These are phyloP conservation scores for Cavenderia fasciculata DNA, from an alignment of 78 protist genomes.

Conservation along the genomic window DNA sequence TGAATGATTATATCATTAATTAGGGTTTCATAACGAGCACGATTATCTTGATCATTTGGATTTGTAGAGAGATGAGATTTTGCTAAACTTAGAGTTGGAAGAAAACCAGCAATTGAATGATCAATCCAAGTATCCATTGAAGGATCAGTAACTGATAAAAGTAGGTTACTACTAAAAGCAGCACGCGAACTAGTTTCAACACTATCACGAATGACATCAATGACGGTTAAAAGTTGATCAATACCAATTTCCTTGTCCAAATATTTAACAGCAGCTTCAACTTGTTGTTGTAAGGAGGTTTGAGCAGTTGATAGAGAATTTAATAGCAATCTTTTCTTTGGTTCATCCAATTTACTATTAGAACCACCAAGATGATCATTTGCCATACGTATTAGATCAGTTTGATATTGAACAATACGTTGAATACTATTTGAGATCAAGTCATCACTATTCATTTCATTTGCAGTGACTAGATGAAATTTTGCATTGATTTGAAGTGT, in stretches of 20 bases:
- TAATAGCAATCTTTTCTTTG: not conserved
- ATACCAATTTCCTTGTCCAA: not conserved
- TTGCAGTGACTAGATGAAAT: conserved; percentile 57
- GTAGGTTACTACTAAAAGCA: conserved; percentile 23
- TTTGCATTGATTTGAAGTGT: conserved; percentile 36
- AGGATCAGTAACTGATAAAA: not conserved
- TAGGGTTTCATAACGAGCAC: too few species aligned
- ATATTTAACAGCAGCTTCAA: not conserved
- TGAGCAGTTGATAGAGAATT: conserved; percentile 12
- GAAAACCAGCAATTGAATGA: conserved; percentile 22
- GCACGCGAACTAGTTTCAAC: conserved; percentile 8
- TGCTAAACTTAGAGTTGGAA: conserved; percentile 35
- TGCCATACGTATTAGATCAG: conserved; percentile 32
- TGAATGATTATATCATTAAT: too few species aligned
- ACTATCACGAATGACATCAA: conserved; percentile 44
- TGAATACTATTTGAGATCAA: conserved; percentile 22
- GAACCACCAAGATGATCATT: not conserved
- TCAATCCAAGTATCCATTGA: not conserved
- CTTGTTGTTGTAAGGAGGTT: conserved; percentile 20
- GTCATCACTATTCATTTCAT: conserved; percentile 27
- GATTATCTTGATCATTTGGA: conserved; percentile 48
- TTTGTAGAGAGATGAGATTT: not conserved
- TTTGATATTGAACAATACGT: conserved; percentile 50
- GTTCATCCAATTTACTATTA: not conserved
- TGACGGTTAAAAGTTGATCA: not conserved